phyloP scores from a whole-genome alignment of 2,329 filamentous ascomycete species.

The Colletotrichum gigasporum region DNA sequence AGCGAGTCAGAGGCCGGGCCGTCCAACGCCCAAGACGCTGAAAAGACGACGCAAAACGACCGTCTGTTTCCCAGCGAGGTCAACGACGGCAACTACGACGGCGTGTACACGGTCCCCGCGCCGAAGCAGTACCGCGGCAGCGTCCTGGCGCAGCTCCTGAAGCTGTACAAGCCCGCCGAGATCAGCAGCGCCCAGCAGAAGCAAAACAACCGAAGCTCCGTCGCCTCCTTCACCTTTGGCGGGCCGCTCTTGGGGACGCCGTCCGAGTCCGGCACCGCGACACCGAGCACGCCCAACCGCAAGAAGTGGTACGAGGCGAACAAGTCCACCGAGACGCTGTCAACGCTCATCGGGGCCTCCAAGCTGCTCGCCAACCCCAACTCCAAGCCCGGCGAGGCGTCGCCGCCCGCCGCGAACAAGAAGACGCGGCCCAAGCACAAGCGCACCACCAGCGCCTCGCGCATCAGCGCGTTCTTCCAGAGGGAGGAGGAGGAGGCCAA shows the following conservation, averaged over 20 bases:
- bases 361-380: slow-evolving; percentile 50
- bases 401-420: slow-evolving; percentile 34
- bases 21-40: slow-evolving; percentile 17
- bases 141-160: slow-evolving; percentile 56
- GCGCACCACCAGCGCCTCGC: slow-evolving; percentile 46
- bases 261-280: slow-evolving; percentile 45
- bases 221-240: slow-evolving; percentile 40
- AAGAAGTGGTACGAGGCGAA: slow-evolving; percentile 61
- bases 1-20: slow-evolving; percentile 12
- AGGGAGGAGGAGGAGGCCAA: slow-evolving; percentile 51
- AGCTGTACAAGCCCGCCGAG: slow-evolving; percentile 54
- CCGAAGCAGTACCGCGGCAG: slow-evolving; percentile 54
- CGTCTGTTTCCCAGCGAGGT: slow-evolving; percentile 41
- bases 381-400: slow-evolving; percentile 30
- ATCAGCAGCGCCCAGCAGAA: slow-evolving; percentile 35
- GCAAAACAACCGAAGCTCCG: slow-evolving; percentile 31
- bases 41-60: slow-evolving; percentile 4
- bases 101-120: slow-evolving; percentile 50
- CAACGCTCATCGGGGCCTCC: slow-evolving; percentile 58
- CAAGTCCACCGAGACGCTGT: slow-evolving; percentile 56
- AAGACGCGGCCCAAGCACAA: slow-evolving; percentile 46
- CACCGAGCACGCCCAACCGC: slow-evolving; percentile 47
- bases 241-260: slow-evolving; percentile 50
- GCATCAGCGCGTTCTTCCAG: slow-evolving; percentile 49
- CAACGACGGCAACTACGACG: slow-evolving; percentile 51